Conservation (phyloP, 805 yeast species). For the Metschnikowia amazonensis region DNA sequence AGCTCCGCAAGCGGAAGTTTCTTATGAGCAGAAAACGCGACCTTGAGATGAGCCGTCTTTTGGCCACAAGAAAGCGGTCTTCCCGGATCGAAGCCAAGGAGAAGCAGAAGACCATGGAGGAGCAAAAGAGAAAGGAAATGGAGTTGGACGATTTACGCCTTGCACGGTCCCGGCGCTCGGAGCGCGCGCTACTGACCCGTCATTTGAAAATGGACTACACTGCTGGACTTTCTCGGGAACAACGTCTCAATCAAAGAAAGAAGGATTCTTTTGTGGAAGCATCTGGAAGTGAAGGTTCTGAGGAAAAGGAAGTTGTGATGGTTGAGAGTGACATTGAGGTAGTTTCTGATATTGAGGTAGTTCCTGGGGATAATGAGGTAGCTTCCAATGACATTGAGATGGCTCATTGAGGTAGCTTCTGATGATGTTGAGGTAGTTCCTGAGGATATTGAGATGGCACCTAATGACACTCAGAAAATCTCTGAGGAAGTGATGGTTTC, state of each 20-base stretch:
- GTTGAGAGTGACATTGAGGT: too few relatives aligned
- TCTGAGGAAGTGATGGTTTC: too few relatives aligned
- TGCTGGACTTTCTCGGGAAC: conserved; percentile 30
- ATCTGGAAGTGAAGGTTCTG: not conserved
- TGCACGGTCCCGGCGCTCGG: conserved; percentile 39
- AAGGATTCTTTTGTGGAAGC: conserved; percentile 2
- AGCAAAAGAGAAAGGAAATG: conserved; percentile 41
- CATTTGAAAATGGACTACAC: conserved; percentile 28
- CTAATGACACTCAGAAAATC: too few relatives aligned
- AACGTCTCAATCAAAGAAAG: conserved; percentile 34
- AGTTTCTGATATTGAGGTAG: too few relatives aligned
- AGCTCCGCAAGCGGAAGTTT: conserved; percentile 51
- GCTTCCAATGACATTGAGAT: too few relatives aligned
- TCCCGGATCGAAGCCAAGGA: conserved; percentile 68
- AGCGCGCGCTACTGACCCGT: conserved; percentile 30
- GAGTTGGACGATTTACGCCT: conserved; percentile 43
- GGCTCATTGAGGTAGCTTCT: too few relatives aligned
- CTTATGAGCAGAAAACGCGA: conserved; percentile 57
- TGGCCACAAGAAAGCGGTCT: conserved; percentile 70
- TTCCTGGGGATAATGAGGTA: too few relatives aligned
- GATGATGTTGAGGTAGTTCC: too few relatives aligned
- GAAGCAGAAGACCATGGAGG: conserved; percentile 50
- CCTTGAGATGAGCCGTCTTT: conserved; percentile 55
- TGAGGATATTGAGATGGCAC: too few relatives aligned
- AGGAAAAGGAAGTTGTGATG: too few relatives aligned